A percentile compares a stretch with the other conserved stretches of the same genome.
These are phyloP conservation scores for Podospora conica DNA, from an alignment of 495 filamentous ascomycete genomes.

Conservation along the genomic window DNA sequence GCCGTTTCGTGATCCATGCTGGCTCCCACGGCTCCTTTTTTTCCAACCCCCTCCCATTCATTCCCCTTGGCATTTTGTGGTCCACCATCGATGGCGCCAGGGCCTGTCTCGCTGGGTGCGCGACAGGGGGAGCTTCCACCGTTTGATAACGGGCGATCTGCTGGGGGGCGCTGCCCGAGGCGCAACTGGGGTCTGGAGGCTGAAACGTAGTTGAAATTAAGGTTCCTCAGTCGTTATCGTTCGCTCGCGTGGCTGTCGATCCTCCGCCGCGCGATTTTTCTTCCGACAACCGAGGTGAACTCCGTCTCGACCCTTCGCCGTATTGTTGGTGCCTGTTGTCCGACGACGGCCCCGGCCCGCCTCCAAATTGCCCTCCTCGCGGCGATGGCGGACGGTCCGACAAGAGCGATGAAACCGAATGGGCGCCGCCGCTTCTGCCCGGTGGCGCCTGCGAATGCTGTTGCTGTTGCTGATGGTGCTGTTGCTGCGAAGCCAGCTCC, in stretches of 20 bases:
- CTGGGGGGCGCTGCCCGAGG: constrained; percentile 3
- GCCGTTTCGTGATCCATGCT: background rate
- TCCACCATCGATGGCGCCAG: background rate
- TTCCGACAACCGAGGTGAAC: constrained; percentile 22
- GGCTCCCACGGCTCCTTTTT: background rate
- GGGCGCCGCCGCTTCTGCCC: constrained; percentile 29
- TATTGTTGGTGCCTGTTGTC: constrained; percentile 24
- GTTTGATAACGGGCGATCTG: constrained; percentile 12
- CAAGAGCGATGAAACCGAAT: constrained; percentile 45
- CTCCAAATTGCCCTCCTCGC: constrained; percentile 20
- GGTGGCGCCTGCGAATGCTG: constrained; percentile 15
- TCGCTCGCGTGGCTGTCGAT: constrained; percentile 32
- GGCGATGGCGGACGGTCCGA: constrained; percentile 39
- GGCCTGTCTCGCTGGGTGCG: background rate
- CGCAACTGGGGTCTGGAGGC: constrained; percentile 20
- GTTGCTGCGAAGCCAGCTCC: constrained; percentile 2
- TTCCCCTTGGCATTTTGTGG: background rate
- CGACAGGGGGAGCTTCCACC: background rate
- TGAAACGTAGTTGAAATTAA: constrained; percentile 37
- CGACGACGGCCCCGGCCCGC: constrained; percentile 17
- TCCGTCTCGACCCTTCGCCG: constrained; percentile 19
- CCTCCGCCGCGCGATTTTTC: constrained; percentile 29
- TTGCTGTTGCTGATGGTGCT: constrained; percentile 12
- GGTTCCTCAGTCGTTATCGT: constrained; percentile 31
- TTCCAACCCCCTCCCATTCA: background rate